These are phyloP conservation scores for Lepiota subincarnata DNA, from an alignment of 768 basidiomycete genomes.

Conservation along the genomic window DNA sequence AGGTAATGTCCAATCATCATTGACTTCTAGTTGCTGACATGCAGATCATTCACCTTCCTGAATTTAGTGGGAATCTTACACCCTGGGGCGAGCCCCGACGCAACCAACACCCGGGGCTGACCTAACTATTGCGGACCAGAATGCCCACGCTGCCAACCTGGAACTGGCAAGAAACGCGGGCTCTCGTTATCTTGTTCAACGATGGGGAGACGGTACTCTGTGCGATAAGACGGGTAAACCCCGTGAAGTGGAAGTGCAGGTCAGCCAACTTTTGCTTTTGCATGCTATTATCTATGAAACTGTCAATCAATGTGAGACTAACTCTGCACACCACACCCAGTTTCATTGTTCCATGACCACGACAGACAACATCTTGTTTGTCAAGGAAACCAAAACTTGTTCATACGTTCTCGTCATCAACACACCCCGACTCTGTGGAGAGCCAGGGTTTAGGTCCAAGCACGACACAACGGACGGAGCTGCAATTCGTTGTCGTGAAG, in stretches of 20 bases:
- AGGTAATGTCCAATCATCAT: constrained; percentile 39
- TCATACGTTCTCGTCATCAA: constrained; percentile 92
- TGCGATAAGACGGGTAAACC: constrained; percentile 90
- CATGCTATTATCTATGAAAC: background rate
- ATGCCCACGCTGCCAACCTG: constrained; percentile 62
- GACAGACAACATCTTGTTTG: constrained; percentile 83
- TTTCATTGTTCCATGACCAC: constrained; percentile 96
- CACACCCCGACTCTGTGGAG: constrained; percentile 89
- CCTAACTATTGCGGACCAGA: constrained; percentile 61
- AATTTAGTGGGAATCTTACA: constrained; percentile 70
- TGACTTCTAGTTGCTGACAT: constrained; percentile 17
- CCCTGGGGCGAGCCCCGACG: constrained; percentile 65
- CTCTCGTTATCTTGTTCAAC: constrained; percentile 88
- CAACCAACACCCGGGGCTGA: constrained; percentile 58
- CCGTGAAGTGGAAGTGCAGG: constrained; percentile 95
- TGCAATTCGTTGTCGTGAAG: constrained; percentile 74
- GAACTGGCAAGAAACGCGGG: constrained; percentile 75
- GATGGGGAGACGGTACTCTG: constrained; percentile 85
- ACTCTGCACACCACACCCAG: constrained; percentile 37
- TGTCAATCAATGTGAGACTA: constrained; percentile 16
- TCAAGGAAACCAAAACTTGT: constrained; percentile 93
- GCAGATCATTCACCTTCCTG: constrained; percentile 6
- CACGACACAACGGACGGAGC: constrained; percentile 63
- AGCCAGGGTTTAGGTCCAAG: constrained; percentile 86
- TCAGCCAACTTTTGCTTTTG: constrained; percentile 30